Percentiles rank a stretch among this genome's conserved stretches.
Conservation (phyloP, 441 rosid genomes). For the Pelargonium citronellum region DNA sequence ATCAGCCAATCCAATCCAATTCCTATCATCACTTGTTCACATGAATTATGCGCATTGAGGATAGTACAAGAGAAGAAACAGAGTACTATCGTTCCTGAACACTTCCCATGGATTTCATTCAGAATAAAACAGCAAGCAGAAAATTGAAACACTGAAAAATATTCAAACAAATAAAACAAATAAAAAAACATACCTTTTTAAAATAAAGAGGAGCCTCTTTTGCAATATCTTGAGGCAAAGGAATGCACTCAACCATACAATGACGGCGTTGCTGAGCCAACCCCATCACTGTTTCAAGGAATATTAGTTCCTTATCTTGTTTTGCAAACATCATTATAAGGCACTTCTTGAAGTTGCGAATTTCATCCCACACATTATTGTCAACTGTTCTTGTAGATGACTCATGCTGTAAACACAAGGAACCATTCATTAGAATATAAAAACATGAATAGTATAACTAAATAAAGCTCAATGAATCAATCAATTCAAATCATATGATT, state of each 20-base stretch:
- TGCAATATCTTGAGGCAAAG: conserved; percentile 61
- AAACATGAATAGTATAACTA: not conserved
- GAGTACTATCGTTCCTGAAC: not conserved
- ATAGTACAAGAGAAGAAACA: not conserved
- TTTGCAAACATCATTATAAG: conserved; percentile 82
- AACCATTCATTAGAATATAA: not conserved
- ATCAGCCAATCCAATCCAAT: too few relatives aligned
- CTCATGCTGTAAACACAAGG: conserved; percentile 55
- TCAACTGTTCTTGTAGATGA: conserved; percentile 64
- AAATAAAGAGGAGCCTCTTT: conserved; percentile 74
- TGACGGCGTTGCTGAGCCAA: conserved; percentile 74
- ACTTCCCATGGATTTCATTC: not conserved
- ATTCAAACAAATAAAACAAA: not conserved
- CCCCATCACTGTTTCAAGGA: conserved; percentile 81
- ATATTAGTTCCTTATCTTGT: conserved; percentile 73
- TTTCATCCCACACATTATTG: conserved; percentile 76
- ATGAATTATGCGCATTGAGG: not conserved
- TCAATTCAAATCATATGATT: not conserved
- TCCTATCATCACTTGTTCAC: too few relatives aligned
- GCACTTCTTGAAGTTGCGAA: conserved; percentile 89
- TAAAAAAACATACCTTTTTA: conserved; percentile 44
- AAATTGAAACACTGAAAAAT: conserved; percentile 6
- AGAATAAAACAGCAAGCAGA: conserved; percentile 6
- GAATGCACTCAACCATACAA: conserved; percentile 80
- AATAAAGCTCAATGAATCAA: not conserved